Conservation (phyloP, 106 monocot species). For the Platanthera zijinensis region DNA sequence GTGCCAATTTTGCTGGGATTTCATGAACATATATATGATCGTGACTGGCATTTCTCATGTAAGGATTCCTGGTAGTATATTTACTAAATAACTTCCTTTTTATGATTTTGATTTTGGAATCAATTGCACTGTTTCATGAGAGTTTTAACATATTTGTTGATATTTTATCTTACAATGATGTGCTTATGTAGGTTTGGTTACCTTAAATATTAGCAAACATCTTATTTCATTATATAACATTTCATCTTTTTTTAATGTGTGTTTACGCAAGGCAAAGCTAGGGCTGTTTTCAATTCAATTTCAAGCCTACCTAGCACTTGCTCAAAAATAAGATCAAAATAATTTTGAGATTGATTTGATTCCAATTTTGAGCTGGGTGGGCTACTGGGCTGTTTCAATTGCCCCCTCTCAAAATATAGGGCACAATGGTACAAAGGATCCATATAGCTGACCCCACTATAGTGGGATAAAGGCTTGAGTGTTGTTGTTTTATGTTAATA, state of each 20-base stretch:
- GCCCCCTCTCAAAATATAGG: too few species aligned
- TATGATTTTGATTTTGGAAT: background rate
- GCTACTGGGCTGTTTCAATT: too few species aligned
- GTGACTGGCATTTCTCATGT: slow-evolving; percentile 95
- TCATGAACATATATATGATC: slow-evolving; percentile 74
- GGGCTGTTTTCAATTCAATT: too few species aligned
- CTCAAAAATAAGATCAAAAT: too few species aligned
- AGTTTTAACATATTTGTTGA: background rate
- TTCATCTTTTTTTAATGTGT: background rate
- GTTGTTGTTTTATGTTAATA: too few species aligned
- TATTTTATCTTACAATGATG: background rate
- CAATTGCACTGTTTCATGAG: background rate
- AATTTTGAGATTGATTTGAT: too few species aligned
- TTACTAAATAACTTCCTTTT: background rate
- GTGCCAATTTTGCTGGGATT: slow-evolving; percentile 80
- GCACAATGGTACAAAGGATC: too few species aligned
- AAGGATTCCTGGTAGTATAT: slow-evolving; percentile 11
- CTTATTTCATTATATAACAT: background rate
- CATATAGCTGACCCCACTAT: too few species aligned
- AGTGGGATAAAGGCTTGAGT: too few species aligned
- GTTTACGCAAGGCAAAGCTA: background rate
- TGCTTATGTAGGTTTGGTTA: background rate
- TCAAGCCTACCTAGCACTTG: too few species aligned
- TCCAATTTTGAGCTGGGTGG: too few species aligned
- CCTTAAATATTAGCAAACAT: background rate